Evolutionary conservation across 805 yeast species (phyloP), one percentile per base, ranked within the genome.

Genomic region (Yarrowia divulgata): DNA sequence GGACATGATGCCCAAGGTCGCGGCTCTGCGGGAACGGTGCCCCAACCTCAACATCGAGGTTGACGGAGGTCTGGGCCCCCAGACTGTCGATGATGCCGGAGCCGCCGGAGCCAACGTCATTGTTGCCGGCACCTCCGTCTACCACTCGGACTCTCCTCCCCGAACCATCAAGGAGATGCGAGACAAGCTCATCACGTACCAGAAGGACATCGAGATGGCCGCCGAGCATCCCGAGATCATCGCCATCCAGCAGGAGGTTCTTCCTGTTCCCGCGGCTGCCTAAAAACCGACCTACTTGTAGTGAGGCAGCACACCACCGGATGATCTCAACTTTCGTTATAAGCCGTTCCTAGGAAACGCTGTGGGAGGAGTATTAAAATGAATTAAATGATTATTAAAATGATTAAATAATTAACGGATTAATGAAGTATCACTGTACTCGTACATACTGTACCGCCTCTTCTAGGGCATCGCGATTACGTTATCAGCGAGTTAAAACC

Each of bases 81-180:
- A 87, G 54, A 95, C 97, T 1, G 88, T 94, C 60, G 90, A 87
- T 68, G 84, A 82, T 19, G 98, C 98, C 50, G 97, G 98, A n/a
- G 84, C 86, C 68, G 98, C 98, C 12, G 99, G 99, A 69, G 99
- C 99, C 66, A 95, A 95, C 76, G 97, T 93, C 60, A 93, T 95
- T 76, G 99, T 95, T 60, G 98, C 99, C 3, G 99, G 99, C 57
- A 94, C 98, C 16, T 85, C 97, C 63, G 96, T 94, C 16, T 95
- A 93, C 82, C 88, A 88, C 70, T 97, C 98, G 8, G 82, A 84
- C 12, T 88, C 89, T 73, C 97, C 98, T 23, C 81, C 81, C 12
- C 90, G 87, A 73, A 90, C 92, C 73, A 93, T 95, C 73, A 81
- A 81, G 54, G 69, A 63, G 57, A 43, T 60, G 66, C 66, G 66